Percentiles rank a stretch among this genome's conserved stretches.
These are phyloP conservation scores for Botrytis deweyae DNA, from an alignment of 2,329 filamentous ascomycete species.

Conservation along the genomic window DNA sequence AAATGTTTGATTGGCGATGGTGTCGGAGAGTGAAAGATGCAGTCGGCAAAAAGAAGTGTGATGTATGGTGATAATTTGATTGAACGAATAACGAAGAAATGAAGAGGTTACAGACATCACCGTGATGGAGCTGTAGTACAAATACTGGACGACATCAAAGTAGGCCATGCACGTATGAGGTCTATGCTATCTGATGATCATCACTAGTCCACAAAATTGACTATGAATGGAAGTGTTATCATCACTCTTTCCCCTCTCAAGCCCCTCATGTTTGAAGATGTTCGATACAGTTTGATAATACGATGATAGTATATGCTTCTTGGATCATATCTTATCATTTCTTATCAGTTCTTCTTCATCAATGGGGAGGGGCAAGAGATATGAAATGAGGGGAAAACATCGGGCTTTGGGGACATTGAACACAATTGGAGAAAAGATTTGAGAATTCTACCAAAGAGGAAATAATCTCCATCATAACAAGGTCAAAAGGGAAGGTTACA, in stretches of 20 bases:
- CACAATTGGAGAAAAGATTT: not conserved
- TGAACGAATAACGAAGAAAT: not conserved
- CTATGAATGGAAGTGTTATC: not conserved
- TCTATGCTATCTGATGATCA: not conserved
- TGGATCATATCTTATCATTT: constrained; percentile 5
- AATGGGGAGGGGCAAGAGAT: not conserved
- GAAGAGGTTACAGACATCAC: too few relatives aligned
- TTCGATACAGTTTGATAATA: not conserved
- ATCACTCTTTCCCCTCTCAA: too few relatives aligned
- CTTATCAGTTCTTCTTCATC: not conserved
- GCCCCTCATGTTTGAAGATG: not conserved
- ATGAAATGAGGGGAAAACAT: not conserved
- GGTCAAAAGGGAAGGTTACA: not conserved
- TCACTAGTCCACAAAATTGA: not conserved
- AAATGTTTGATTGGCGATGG: not conserved
- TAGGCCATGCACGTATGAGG: too few relatives aligned
- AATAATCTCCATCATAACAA: not conserved
- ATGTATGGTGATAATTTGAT: not conserved
- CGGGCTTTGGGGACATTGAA: not conserved
- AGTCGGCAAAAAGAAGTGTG: not conserved
- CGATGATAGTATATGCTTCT: not conserved
- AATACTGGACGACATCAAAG: not conserved
- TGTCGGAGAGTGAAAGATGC: not conserved
- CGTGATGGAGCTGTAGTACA: not conserved
- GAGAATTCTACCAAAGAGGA: not conserved